Conservation (phyloP, 1,284 basidiomycete genomes). For the Boletus semigastroideus region DNA sequence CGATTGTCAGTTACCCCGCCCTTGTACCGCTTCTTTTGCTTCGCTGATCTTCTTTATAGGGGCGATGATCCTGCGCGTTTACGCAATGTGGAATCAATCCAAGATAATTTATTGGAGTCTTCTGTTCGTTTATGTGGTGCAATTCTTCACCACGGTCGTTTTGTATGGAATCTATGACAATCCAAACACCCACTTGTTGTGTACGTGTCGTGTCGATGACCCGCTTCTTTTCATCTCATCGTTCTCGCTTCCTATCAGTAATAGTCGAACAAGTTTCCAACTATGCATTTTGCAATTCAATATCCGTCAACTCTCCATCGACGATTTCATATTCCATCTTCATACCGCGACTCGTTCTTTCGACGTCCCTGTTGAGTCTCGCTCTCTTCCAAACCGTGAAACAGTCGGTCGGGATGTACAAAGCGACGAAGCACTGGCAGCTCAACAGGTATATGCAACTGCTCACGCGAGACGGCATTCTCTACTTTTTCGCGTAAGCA, state of each 20-base stretch:
- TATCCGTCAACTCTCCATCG: no score
- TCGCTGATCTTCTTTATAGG: no score
- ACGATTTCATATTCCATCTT: no score
- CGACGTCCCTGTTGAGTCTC: neutral
- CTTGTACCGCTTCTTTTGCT: no score
- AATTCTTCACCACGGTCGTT: no score
- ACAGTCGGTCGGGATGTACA: neutral
- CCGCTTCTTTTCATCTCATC: no score
- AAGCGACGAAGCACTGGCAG: neutral
- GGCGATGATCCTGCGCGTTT: no score
- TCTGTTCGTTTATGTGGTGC: no score
- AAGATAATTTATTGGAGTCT: no score
- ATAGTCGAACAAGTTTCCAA: neutral
- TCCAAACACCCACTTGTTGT: neutral
- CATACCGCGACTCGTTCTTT: conserved; percentile 3
- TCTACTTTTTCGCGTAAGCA: conserved; percentile 4
- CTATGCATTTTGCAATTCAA: neutral
- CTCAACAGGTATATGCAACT: neutral
- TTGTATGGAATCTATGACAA: no score
- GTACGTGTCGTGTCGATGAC: neutral
- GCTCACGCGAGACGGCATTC: neutral
- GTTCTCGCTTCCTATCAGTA: neutral
- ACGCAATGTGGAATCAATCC: no score
- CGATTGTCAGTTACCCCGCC: no score
- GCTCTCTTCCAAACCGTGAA: neutral